Evolutionary conservation across 148 eudicot species (phyloP), one percentile per base, ranked within the genome.

Genomic region (Arbutus unedo): DNA sequence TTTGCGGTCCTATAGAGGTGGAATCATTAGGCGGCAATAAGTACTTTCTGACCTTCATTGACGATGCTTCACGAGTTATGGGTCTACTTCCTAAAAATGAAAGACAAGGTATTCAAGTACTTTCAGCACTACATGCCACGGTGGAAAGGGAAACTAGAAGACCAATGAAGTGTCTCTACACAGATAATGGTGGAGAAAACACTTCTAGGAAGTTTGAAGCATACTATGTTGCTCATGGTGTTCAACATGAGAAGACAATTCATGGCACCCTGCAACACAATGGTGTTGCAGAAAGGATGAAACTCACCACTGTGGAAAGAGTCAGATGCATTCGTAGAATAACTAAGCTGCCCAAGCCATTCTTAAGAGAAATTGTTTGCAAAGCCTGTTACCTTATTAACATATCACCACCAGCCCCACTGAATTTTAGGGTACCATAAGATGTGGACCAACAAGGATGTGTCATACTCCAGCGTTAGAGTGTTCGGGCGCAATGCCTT

Each of bases 11-110:
- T n/a, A n/a, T n/a, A n/a, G n/a, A n/a, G n/a, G n/a, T n/a, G n/a
- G n/a, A n/a, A n/a, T n/a, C n/a, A n/a, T n/a, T n/a, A n/a, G n/a
- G n/a, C 44, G 84, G 87, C 43, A 79, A 79, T 18, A 41, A 1
- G 2, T 85, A 77, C 48, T 85, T 81, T 77, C 51, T 85, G 5
- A 68, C 82, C 9, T 82, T 85, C 45, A 59, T 85, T 57, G 55
- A 82, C 10, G 74, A 78, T 78, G 41, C 60, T 25, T 14, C 66
- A 68, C 82, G 81, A 62, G 76, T 82, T 54, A 80, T 81, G 78
- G 67, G 23, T 2, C n/a, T 83, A 48, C 74, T 9, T 51, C 47
- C 43, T 83, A 48, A 83, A 77, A 54, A 56, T 45, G 0, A 83
- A 80, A 51, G 76, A 81, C 10, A 81, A 55, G 25, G 84, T 80